Evolutionary conservation across 1,284 basidiomycete species (phyloP).

Genomic region (Inonotus hispidus): DNA sequence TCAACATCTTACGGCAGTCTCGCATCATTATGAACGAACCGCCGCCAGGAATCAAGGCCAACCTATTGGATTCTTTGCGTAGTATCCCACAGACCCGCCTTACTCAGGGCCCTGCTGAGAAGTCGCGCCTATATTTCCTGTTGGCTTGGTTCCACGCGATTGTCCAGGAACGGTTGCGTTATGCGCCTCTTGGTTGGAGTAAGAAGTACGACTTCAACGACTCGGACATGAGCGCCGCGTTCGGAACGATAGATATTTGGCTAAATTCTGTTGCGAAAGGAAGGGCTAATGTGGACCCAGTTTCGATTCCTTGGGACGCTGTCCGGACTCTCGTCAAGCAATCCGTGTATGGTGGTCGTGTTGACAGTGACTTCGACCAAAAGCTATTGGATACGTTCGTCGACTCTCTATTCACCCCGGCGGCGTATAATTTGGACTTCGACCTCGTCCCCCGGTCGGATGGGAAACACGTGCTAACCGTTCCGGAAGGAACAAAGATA

Average conservation of each 20-base stretch:
- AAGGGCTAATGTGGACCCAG: conserved; percentile 85
- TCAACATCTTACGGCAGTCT: conserved; percentile 93
- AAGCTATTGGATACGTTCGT: conserved; percentile 88
- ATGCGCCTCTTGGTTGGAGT: conserved; percentile 93
- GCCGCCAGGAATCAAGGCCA: conserved; percentile 92
- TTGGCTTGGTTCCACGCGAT: conserved; percentile 99
- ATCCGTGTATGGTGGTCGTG: conserved; percentile 89
- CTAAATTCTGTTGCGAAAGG: conserved; percentile 77
- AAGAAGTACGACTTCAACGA: conserved; percentile 98
- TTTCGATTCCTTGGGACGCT: conserved; percentile 88
- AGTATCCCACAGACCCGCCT: conserved; percentile 68
- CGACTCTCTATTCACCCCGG: conserved; percentile 79
- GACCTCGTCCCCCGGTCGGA: conserved; percentile 70
- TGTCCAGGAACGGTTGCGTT: conserved; percentile 91
- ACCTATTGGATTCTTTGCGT: conserved; percentile 85
- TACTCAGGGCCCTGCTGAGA: conserved; percentile 84
- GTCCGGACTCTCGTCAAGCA: conserved; percentile 88
- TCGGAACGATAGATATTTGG: conserved; percentile 89
- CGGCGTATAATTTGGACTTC: conserved; percentile 90
- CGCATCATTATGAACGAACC: conserved; percentile 97
- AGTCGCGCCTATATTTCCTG: conserved; percentile 85
- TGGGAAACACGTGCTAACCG: conserved; percentile 53
- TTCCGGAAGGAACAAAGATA: conserved; percentile 88
- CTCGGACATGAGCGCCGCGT: conserved; percentile 92
- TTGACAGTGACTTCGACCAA: conserved; percentile 94